Conservation (phyloP, 2,329 filamentous ascomycete genomes). For the Diaporthe batatas region DNA sequence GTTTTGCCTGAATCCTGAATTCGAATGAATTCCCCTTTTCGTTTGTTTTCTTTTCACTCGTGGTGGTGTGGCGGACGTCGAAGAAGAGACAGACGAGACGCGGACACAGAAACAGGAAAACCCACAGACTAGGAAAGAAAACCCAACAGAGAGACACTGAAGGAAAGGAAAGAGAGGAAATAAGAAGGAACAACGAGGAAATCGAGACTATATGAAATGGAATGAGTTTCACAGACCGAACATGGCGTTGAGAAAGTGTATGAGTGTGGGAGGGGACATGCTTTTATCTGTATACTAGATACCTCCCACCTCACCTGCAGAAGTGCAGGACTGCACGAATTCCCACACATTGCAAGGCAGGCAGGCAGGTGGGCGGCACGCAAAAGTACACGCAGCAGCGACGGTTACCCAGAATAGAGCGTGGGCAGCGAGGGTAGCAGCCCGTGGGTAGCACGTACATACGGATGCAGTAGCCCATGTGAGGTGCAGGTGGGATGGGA, state of each 20-base stretch:
- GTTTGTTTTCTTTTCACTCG: slow-evolving; percentile 3
- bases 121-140: slow-evolving; percentile 36
- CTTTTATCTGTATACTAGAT: slow-evolving; percentile 33
- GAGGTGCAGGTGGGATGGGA: not conserved
- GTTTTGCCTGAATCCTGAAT: too few species aligned
- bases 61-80: not conserved
- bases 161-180: slow-evolving; percentile 31
- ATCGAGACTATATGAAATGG: slow-evolving; percentile 34
- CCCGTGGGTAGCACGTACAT: slow-evolving; percentile 16
- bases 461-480: not conserved
- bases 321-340: not conserved
- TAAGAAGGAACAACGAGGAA: slow-evolving; percentile 13
- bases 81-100: slow-evolving; percentile 32
- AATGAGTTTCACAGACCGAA: slow-evolving; percentile 33
- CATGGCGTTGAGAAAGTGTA: not conserved
- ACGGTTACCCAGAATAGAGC: slow-evolving; percentile 40
- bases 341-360: not conserved
- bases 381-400: slow-evolving; percentile 1
- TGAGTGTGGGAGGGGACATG: slow-evolving; percentile 20
- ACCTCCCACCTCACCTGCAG: slow-evolving; percentile 8
- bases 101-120: slow-evolving; percentile 36
- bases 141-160: slow-evolving; percentile 40
- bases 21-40: too few species aligned
- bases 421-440: slow-evolving; percentile 33
- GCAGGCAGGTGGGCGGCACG: slow-evolving; percentile 39